Evolutionary conservation across 2,329 filamentous ascomycete species (phyloP), one percentile per base, ranked within the genome.

Genomic region (Calcarisporium arbuscula): DNA sequence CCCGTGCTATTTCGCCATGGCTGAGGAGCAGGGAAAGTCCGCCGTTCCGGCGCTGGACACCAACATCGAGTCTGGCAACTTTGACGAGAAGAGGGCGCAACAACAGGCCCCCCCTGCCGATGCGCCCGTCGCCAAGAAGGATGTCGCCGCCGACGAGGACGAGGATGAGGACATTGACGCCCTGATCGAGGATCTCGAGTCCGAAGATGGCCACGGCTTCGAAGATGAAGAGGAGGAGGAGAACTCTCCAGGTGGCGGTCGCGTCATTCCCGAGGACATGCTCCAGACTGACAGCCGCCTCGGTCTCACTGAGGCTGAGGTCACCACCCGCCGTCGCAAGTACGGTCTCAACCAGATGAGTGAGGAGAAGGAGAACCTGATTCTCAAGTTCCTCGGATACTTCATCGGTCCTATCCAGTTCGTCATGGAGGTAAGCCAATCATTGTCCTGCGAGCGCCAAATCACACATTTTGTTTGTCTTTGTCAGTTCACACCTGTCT

Each of bases 361-460:
- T 64, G 85, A 94, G 65, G 84, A 90, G 68, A 88, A 87, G 65
- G 82, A 88, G 64, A 94, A 89, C 54, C 53, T 88, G 39, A 62
- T 89, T 41, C 72, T 92, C 53, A 92, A 94, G 70, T 94, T 94
- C 62, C 62, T 78, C 52, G 71, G 74, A 50, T 92, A 85, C 68
- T 94, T 94, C 60, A 69, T 92, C 36, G 88, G 88, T 47, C 88
- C 88, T 17, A 90, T 94, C 47, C 87, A 94, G 60, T 90, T 90
- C 62, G 87, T 94, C 57, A 94, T 94, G 87, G 85, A 90, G 79
- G 82, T 82, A 60, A 56, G 76, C 34, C 19, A 37, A 14, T 32
- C 19, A 61, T 18, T 35, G 38, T 22, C 14, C 25, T 19, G 20
- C 34, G n/a, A n/a, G n/a, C n/a, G n/a, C n/a, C n/a, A n/a, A n/a